phyloP scores from a whole-genome alignment of 148 eudicot genomes.

The Fallopia convolvulus region DNA sequence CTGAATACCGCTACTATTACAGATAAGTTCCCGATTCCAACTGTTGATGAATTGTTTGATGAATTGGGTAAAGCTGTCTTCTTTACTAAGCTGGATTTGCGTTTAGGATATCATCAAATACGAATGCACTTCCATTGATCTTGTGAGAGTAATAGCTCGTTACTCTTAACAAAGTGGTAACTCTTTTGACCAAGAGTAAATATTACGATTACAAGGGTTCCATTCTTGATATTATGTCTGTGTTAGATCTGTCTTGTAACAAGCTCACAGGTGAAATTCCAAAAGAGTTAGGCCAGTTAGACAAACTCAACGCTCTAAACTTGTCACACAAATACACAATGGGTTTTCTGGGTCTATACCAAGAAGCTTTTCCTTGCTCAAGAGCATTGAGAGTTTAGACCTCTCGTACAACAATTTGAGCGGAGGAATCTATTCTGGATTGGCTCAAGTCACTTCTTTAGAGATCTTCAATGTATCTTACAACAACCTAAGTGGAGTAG shows the following conservation, averaged over 20 bases:
- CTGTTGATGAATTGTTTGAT: too few species aligned
- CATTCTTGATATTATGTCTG: neutral
- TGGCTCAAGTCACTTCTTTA: neutral
- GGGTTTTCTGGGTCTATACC: conserved; percentile 17
- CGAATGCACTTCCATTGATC: too few species aligned
- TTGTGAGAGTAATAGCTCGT: too few species aligned
- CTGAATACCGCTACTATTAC: too few species aligned
- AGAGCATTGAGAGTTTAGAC: neutral
- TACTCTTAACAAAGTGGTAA: too few species aligned
- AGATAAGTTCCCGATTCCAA: too few species aligned
- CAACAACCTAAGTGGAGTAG: neutral
- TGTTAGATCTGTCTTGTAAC: conserved; percentile 15
- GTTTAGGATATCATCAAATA: too few species aligned
- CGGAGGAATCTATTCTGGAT: neutral
- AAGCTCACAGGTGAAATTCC: conserved; percentile 12
- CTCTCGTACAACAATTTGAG: neutral
- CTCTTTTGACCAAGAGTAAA: too few species aligned
- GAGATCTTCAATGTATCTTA: conserved; percentile 10
- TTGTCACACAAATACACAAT: conserved; percentile 20
- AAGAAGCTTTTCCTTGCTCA: neutral
- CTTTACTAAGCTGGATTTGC: too few species aligned
- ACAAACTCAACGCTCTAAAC: neutral
- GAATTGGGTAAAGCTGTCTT: too few species aligned
- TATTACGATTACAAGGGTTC: neutral
- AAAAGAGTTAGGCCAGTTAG: neutral